Evolutionary conservation across 768 basidiomycete genomes (phyloP), one percentile per base, ranked within the genome.

Genomic region (Kwoniella mangroviensis): DNA sequence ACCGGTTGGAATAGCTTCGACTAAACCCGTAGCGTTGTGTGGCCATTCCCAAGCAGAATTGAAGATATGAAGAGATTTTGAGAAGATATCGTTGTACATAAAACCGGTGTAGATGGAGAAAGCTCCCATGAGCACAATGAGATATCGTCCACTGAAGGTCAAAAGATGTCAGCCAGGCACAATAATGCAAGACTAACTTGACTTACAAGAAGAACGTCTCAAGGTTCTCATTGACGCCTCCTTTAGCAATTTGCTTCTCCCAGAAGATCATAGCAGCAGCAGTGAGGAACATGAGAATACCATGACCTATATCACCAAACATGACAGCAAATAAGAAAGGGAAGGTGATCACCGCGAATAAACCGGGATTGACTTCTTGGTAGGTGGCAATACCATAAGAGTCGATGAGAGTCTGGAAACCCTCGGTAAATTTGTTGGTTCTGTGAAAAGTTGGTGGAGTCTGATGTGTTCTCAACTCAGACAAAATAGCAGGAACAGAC

Each of bases 261-360:
- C 87, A 86, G 65, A 91, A 65, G 80, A 98, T 93, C 92, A 98
- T 94, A 68, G 88, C 89, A 1, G 90, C 67, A 3, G 93, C 96
- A 19, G 90, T 88, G 52, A 87, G 78, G 72, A 91, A 87, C 76
- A 92, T 91, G 78, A 98, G 89, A 70, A 88, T 85, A 40, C 94
- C 97, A 84, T 99, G 97, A 3, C 97, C 97, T 79, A 98, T 92
- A 84, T 99, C 97, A 78, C 97, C 97, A 81, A 99, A 99, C 97
- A 99, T 99, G 85, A 99, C 93, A 4, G 94, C 96, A 78, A 98
- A 99, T 74, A 99, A 84, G 89, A 99, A 98, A 0, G 97, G 97
- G 89, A 97, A 97, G 1, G 94, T 97, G 75, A 85, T 84, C 70
- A 84, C 83, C 59, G 85, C 93, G 83, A 96, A 96, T 34, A 98